These are phyloP conservation scores for Dactylellina parvicollis DNA, from an alignment of 2,329 filamentous ascomycete species.

Conservation along the genomic window DNA sequence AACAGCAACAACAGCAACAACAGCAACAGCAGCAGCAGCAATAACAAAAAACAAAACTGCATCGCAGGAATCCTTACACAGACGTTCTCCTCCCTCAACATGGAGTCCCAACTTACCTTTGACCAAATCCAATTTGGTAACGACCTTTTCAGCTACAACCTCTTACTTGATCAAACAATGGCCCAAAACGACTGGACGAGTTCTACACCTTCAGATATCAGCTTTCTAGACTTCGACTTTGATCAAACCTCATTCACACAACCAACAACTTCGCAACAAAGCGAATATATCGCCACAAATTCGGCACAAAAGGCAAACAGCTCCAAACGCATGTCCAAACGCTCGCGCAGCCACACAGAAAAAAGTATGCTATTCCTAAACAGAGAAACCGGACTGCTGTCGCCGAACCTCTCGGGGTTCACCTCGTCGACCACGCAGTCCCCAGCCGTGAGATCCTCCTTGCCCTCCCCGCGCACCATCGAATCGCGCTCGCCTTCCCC, in stretches of 20 bases:
- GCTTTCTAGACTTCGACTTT: slow-evolving; percentile 35
- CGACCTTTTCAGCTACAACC: slow-evolving; percentile 26
- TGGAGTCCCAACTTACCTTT: slow-evolving; percentile 35
- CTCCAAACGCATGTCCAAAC: slow-evolving; percentile 12
- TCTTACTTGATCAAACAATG: slow-evolving; percentile 20
- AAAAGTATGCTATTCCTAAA: slow-evolving; percentile 49
- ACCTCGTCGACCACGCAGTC: slow-evolving; percentile 25
- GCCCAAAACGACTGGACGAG: slow-evolving; percentile 33
- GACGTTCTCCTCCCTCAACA: slow-evolving; percentile 14
- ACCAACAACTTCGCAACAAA: slow-evolving; percentile 19
- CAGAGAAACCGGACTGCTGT: slow-evolving; percentile 33
- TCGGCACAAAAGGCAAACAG: slow-evolving; percentile 10
- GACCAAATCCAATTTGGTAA: slow-evolving; percentile 33
- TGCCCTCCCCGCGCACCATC: slow-evolving; percentile 1
- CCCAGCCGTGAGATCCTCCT: slow-evolving; percentile 2
- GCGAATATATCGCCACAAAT: slow-evolving; percentile 16
- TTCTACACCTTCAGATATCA: slow-evolving; percentile 12
- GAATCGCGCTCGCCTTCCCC: slow-evolving; percentile 28
- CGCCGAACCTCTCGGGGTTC: slow-evolving; percentile 29
- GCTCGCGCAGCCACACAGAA: slow-evolving; percentile 10
- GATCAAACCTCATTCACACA: slow-evolving; percentile 36
- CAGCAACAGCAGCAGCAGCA: slow-evolving; percentile 2
- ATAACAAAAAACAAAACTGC: neutral
- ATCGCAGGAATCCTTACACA: neutral
- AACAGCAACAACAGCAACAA: neutral